Evolutionary conservation across 2,329 filamentous ascomycete species (phyloP).

Genomic region (Hymenoscyphus repandus): DNA sequence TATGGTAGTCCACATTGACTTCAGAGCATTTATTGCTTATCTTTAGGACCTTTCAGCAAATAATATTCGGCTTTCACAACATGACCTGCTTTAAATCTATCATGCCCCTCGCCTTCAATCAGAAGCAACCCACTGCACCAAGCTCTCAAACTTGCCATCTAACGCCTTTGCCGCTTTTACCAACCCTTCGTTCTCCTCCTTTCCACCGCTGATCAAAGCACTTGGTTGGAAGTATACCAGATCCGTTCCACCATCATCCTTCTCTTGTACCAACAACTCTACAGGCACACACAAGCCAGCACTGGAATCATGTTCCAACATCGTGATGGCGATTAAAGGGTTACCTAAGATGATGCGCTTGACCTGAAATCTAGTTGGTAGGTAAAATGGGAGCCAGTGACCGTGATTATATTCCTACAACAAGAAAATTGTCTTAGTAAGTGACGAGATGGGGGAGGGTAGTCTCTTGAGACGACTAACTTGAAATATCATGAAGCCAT

Average conservation of each 20-base stretch:
- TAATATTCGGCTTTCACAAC: too few species aligned
- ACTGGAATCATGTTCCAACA: conserved; percentile 17
- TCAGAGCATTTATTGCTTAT: too few species aligned
- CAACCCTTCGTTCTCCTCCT: conserved; percentile 7
- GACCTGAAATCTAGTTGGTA: conserved; percentile 10
- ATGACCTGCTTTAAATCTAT: too few species aligned
- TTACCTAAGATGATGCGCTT: conserved; percentile 23
- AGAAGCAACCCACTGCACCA: conserved; percentile 10
- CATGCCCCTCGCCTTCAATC: too few species aligned
- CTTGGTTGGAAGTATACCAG: conserved; percentile 19
- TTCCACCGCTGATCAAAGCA: conserved; percentile 13
- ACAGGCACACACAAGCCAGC: conserved; percentile 21
- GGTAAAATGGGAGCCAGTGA: conserved; percentile 18
- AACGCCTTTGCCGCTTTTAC: conserved; percentile 11
- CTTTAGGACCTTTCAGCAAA: too few species aligned
- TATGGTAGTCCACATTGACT: too few species aligned
- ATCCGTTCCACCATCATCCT: conserved; percentile 13
- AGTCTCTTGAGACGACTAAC: conserved; percentile 5
- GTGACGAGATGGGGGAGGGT: neutral
- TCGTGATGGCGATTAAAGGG: conserved; percentile 22
- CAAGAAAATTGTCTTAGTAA: neutral
- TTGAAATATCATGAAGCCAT: conserved; percentile 22
- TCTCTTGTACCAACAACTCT: conserved; percentile 19
- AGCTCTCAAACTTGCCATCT: conserved; percentile 15
- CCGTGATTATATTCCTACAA: conserved; percentile 22